Conservation (phyloP, 2,329 filamentous ascomycete species). For the Leptosphaerulina australis region DNA sequence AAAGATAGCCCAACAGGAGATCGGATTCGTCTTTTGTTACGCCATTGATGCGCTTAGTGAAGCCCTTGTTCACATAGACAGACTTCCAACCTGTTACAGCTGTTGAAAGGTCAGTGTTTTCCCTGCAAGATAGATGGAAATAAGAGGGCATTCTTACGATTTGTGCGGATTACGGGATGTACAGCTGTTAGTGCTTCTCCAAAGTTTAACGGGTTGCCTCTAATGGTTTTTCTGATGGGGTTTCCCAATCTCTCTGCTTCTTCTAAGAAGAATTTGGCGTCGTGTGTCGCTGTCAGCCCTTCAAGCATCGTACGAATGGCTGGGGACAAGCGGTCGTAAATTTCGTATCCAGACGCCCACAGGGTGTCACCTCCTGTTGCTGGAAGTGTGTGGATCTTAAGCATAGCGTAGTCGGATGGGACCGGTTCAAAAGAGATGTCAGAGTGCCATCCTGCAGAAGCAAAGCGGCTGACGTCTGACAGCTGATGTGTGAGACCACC, state of each 20-base stretch:
- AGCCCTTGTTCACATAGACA: conserved; percentile 45
- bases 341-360: conserved; percentile 50
- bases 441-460: conserved; percentile 61
- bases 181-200: conserved; percentile 58
- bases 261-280: conserved; percentile 39
- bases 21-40: conserved; percentile 54
- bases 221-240: conserved; percentile 34
- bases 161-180: conserved; percentile 67
- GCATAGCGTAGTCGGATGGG: conserved; percentile 50
- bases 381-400: conserved; percentile 43
- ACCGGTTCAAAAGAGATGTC: conserved; percentile 52
- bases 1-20: conserved; percentile 51
- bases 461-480: conserved; percentile 44
- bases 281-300: conserved; percentile 54
- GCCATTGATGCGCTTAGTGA: conserved; percentile 53
- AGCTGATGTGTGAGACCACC: conserved; percentile 51
- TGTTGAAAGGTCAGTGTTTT: conserved; percentile 10
- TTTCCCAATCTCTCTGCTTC: conserved; percentile 37
- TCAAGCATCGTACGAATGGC: conserved; percentile 58
- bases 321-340: conserved; percentile 58
- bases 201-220: conserved; percentile 61
- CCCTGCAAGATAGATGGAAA: not conserved
- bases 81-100: conserved; percentile 67
- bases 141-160: conserved; percentile 47
- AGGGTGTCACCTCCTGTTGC: conserved; percentile 47